Base-by-base conservation (phyloP, 441 rosid genomes). In the Hypseocharis bilobata region DNA sequence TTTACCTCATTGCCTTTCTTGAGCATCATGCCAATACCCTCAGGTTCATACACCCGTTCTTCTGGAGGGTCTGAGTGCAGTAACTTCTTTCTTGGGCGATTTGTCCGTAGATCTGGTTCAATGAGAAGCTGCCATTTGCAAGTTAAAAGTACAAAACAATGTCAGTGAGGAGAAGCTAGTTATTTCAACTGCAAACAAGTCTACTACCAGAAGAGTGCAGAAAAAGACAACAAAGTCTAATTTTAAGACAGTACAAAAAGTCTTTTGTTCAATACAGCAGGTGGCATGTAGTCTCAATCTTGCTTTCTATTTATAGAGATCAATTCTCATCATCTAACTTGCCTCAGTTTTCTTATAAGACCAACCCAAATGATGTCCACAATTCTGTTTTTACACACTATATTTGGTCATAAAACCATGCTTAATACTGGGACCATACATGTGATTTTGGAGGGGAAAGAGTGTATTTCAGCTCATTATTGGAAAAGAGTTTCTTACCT, bases 1-100 rank as follows among this genome's bases (percentile, higher is more conserved):
- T 87, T 76, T 66, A 88, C 96, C 96, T 88, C 87, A 23, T 88
- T 88, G 14, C 98, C 98, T 66, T 84, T 93, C 74, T 86, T 87
- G 20, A 91, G 82, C 76, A 49, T 64, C 42, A 83, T 58, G 7
- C 96, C 96, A 51, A 80, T 81, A 16, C 98, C 91, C 72, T 87
- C 83, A 49, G 88, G 93, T 71, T 75, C 84, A 63, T 91, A 93
- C 22, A 81, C 72, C 28, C 82, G 81, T 68, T 88, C 95, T 67
- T 87, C 86, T 27, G 95, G 84, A 62, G 84, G 87, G 76, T 83
- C 83, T 5, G 84, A 69, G 27, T 70, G 89, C 49, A 84, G 65
- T 17, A 87, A 63, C 80, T 77, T 86, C 76, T 83, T 82, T 74
- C 80, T 81, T 63, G 91, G 90, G 80, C 40, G 71, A 82, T 93